Evolutionary conservation across 495 filamentous ascomycete species (phyloP), one percentile per base, ranked within the genome.

Genomic region (Pyrenula massariospora): DNA sequence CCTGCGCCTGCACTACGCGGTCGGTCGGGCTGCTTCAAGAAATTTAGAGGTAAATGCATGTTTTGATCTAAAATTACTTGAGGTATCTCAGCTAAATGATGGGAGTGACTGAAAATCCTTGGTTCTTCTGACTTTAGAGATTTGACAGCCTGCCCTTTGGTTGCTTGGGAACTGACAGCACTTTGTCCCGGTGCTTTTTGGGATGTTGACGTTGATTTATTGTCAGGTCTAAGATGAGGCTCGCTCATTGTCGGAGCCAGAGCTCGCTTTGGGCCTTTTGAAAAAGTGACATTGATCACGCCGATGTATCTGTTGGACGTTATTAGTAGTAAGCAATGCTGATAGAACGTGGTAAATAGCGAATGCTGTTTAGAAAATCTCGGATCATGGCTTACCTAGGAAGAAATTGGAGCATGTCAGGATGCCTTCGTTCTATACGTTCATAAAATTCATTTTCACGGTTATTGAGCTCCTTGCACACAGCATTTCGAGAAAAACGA

Each of bases 381-480:
- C n/a, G n/a, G n/a, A n/a, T n/a, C 48, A 21, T 50, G 58, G 75
- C 86, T 59, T 79, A 96, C 91, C 88, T 92, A 49, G 93, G 93
- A 56, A 98, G 72, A 70, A 97, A 98, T 22, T 83, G 80, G 56
- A 98, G 73, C 64, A 98, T 77, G 60, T 96, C 85, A 48, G 91
- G 89, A 68, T 98, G 92, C 56, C 86, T 79, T 59, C 78, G 80
- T 73, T 98, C 93, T 60, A 98, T 85, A 55, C 84, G 93, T 68
- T 98, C 93, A 67, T 98, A 98, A 64, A 98, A 98, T 69, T 95
- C 88, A 71, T 98, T 98, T 64, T 98, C 93, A 62, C 89, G 76
- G 64, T 95, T 97, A 68, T 93, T 97, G 59, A 98, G 79, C 72
- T 95, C 89, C 68, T 98, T 98, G 77, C 94, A 97, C 19, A 98